Base-by-base conservation (phyloP, 768 basidiomycete species). In the Amyloporia xantha region DNA sequence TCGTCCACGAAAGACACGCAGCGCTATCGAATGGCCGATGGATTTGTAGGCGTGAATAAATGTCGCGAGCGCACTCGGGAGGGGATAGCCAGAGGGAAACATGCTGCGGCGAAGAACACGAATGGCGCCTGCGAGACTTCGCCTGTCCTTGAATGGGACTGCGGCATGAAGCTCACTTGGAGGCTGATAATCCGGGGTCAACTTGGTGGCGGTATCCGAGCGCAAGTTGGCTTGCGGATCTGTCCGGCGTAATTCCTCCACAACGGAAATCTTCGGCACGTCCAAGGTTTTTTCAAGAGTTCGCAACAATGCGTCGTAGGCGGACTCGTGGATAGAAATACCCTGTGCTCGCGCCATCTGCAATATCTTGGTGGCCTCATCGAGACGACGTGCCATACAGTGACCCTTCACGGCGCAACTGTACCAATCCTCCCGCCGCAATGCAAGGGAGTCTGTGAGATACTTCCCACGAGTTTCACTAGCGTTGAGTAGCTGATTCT, bases 21-120 rank as follows among this genome's bases (percentile, higher is more conserved):
- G 71, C 66, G 69, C 17, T 80, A 81, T 30, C 79, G 78, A 59
- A 77, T 86, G 52, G 81, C 82, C 28, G 84, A 24, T 21, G 17
- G 9, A 19, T 24, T 54, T 52, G 50, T 53, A 57, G 9, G 45
- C 25, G 12, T 51, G 37, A 28, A 62, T 53, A 23, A 61, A 50
- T 7, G 41, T 40, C 5, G 51, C 47, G 20, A 64, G 43, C 11
- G 36, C 44, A n/a, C 1, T 39, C 2, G 46, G 50, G 35, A 23
- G 5, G 12, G 41, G 25, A 5, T 42, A 41, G n/a, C 17, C 5
- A n/a, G 42, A 17, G 2, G 20, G 25, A 15, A 2, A 17, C 35
- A 37, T 35, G 26, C 28, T 5, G 25, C 41, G 51, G 36, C 47
- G 35, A 12, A 59, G 21, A 2, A 37, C 25, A 15, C 43, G 42